Evolutionary conservation across 345 rosid species (phyloP).

Genomic region (Triadica sebifera): DNA sequence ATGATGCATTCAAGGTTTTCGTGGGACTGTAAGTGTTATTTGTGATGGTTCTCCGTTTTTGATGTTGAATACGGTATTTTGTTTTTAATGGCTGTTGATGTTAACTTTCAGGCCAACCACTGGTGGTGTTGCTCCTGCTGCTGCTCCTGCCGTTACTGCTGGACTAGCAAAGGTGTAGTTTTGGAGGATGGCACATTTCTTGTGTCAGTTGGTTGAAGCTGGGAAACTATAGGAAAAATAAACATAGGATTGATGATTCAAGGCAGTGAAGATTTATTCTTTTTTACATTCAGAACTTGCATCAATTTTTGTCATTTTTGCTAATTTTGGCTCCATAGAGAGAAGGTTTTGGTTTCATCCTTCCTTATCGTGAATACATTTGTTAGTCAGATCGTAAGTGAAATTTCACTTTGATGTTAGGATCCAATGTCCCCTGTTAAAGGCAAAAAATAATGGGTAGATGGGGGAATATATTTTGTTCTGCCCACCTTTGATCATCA

Average conservation of each 20-base stretch:
- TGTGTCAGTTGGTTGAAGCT: not conserved
- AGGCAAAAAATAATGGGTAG: conserved; percentile 30
- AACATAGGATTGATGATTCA: conserved; percentile 34
- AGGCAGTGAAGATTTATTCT: conserved; percentile 32
- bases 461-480: conserved; percentile 7
- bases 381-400: conserved; percentile 35
- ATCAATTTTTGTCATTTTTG: conserved; percentile 11
- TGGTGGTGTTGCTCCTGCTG: conserved; percentile 63
- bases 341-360: conserved; percentile 47
- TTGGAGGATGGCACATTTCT: not conserved
- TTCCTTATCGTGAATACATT: conserved; percentile 10
- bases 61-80: not conserved
- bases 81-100: conserved; percentile 1
- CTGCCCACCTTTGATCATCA: conserved; percentile 4
- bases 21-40: conserved; percentile 85
- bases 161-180: conserved; percentile 40
- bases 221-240: conserved; percentile 33
- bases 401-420: conserved; percentile 19
- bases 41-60: not conserved
- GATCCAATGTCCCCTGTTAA: conserved; percentile 12
- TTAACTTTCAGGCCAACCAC: conserved; percentile 77
- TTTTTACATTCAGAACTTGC: conserved; percentile 28
- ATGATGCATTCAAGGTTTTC: conserved; percentile 95
- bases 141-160: conserved; percentile 35
- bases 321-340: conserved; percentile 17